Conservation (phyloP, 2,329 filamentous ascomycete genomes). For the Verticillium zaregamsianum region DNA sequence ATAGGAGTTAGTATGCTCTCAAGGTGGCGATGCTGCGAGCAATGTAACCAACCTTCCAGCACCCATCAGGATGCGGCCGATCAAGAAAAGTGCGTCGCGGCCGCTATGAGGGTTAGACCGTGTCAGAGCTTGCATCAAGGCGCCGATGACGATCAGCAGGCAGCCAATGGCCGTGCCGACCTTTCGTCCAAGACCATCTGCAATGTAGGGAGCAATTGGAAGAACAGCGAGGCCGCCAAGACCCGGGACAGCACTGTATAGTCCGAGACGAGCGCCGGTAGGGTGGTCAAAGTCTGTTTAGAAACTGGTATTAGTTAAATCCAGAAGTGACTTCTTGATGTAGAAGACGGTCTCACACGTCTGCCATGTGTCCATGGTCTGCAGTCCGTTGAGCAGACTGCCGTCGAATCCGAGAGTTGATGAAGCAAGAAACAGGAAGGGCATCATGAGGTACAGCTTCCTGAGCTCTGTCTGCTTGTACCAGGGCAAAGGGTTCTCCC, state of each 20-base stretch:
- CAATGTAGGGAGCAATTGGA: conserved; percentile 50
- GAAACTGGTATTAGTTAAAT: conserved; percentile 36
- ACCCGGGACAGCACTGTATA: conserved; percentile 55
- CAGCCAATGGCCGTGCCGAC: conserved; percentile 51
- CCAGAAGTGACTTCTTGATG: conserved; percentile 34
- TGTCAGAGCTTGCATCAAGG: conserved; percentile 48
- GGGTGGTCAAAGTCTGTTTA: conserved; percentile 44
- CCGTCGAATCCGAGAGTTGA: conserved; percentile 55
- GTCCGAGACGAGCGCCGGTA: conserved; percentile 38
- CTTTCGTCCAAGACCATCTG: conserved; percentile 51
- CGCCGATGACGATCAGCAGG: conserved; percentile 50
- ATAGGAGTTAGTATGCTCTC: background rate
- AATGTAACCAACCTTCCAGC: background rate
- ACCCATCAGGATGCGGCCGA: conserved; percentile 28
- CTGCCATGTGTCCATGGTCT: background rate
- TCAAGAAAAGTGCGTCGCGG: conserved; percentile 51
- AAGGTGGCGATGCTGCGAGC: background rate
- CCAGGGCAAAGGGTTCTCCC: conserved; percentile 48
- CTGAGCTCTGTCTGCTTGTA: conserved; percentile 49
- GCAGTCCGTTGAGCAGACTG: conserved; percentile 24
- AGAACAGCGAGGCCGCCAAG: conserved; percentile 54
- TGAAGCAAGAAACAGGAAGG: conserved; percentile 48
- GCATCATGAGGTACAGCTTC: conserved; percentile 49
- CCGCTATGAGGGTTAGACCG: conserved; percentile 40
- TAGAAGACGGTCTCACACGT: conserved; percentile 3